Conservation (phyloP, 2,329 filamentous ascomycete genomes). For the Fusarium vanettenii region DNA sequence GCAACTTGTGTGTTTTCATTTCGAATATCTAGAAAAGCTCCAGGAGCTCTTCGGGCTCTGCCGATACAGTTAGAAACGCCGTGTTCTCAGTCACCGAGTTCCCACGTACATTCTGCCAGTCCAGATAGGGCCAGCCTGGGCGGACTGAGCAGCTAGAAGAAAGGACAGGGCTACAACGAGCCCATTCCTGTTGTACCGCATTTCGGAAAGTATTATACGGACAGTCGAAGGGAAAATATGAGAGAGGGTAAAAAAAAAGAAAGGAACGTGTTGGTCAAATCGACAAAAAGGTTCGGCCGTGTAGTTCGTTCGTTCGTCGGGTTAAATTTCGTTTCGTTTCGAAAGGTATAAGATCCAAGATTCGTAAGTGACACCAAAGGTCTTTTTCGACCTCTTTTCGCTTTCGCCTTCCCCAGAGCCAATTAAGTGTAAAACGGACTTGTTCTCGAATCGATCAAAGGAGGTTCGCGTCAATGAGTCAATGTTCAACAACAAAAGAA, state of each 20-base stretch:
- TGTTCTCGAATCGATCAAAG: constrained; percentile 25
- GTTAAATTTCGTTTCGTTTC: constrained; percentile 16
- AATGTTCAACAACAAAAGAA: not conserved
- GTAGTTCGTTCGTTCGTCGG: constrained; percentile 15
- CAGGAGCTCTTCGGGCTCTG: constrained; percentile 38
- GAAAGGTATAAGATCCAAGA: constrained; percentile 1
- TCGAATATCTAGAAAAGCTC: constrained; percentile 25
- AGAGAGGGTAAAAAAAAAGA: not conserved
- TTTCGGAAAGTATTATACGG: constrained; percentile 23
- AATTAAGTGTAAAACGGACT: constrained; percentile 21
- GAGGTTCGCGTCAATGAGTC: constrained; percentile 26
- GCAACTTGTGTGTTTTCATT: constrained; percentile 19
- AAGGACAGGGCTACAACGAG: constrained; percentile 41
- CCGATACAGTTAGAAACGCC: constrained; percentile 10
- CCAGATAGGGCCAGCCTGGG: constrained; percentile 52
- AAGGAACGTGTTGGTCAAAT: constrained; percentile 14
- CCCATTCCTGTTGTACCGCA: constrained; percentile 34
- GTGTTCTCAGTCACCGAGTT: not conserved
- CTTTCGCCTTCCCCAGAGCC: not conserved
- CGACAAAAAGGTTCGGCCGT: constrained; percentile 8
- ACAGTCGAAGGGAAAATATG: not conserved
- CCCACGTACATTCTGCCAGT: constrained; percentile 46
- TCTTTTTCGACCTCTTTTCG: not conserved
- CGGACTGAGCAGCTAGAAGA: constrained; percentile 44
- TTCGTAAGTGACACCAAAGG: constrained; percentile 7